Evolutionary conservation across 257 asterid genomes (phyloP), one percentile per base, ranked within the genome.

Genomic region (Cordia subcordata): DNA sequence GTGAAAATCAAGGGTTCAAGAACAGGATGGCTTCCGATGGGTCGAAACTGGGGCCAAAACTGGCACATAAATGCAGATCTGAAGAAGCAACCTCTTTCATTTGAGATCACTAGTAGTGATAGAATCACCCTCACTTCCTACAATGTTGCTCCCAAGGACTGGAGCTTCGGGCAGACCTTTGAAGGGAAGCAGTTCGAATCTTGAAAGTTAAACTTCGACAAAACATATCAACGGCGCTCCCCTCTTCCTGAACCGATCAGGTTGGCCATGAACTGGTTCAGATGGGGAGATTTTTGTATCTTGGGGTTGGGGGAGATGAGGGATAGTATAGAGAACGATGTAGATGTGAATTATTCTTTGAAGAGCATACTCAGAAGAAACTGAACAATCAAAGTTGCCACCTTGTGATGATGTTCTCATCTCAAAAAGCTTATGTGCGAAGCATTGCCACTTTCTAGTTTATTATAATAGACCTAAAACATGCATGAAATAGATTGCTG

Each of bases 11-110:
- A 79, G 64, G 81, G 79, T 13, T 58, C 84, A 37, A 66, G 70
- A 53, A 73, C 83, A 42, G 77, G 77, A 37, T 70, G 77, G 80
- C 83, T 70, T 49, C 75, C 66, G 10, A 78, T 85, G 94, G 94
- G 82, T 22, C 73, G 94, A 72, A 79, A 79, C 52, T 85, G 94
- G 94, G 89, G 89, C 32, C 92, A 84, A 63, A 79, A 65, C 52
- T 81, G 88, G 92, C 88, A 81, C 54, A 67, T 79, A 66, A 84
- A 77, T 61, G 72, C 78, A 10, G 79, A 81, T 67, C 72, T 84
- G 14, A 74, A 67, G 55, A 76, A 81, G 37, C 92, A 84, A 17
- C 88, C 83, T 53, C 80, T 84, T 42, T 81, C 92, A 5, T 81
- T 84, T n/a, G 92, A 84, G 80, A 58, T 79, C 23, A 72, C 84